These are phyloP conservation scores for Aphanomyces cochlioides DNA, from an alignment of 352 stramenopile species.

Conservation along the genomic window DNA sequence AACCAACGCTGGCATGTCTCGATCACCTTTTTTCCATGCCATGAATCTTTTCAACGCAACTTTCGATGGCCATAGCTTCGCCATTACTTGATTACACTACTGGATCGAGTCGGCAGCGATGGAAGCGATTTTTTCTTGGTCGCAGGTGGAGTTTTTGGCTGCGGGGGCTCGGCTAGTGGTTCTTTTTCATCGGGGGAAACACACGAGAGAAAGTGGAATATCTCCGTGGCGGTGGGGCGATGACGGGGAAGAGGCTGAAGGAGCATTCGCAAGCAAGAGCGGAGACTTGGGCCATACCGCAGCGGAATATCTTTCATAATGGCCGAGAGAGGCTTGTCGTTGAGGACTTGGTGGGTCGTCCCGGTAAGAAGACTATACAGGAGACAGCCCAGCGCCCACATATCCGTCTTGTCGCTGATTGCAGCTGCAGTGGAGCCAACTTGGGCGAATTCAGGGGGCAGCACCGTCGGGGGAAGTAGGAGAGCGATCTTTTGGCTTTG, in stretches of 20 bases:
- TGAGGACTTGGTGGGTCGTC: neutral
- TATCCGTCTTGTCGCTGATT: constrained; percentile 27
- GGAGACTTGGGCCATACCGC: constrained; percentile 25
- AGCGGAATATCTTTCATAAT: constrained; percentile 26
- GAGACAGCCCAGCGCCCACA: constrained; percentile 27
- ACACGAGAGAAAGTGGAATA: constrained; percentile 27
- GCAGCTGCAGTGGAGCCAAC: neutral
- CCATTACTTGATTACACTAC: neutral
- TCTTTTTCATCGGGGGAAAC: constrained; percentile 16
- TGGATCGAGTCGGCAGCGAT: constrained; percentile 5
- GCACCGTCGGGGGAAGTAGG: constrained; percentile 1
- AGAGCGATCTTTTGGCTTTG: neutral
- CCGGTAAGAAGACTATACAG: constrained; percentile 23
- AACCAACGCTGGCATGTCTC: too few relatives aligned
- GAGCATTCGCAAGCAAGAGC: constrained; percentile 26
- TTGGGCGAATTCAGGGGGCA: neutral
- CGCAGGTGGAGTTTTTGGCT: neutral
- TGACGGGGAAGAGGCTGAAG: constrained; percentile 14
- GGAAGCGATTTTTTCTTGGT: constrained; percentile 15
- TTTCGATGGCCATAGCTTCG: too few relatives aligned
- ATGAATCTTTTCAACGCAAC: too few relatives aligned
- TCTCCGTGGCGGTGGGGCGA: constrained; percentile 15
- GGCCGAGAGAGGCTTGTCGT: constrained; percentile 11
- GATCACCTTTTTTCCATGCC: too few relatives aligned
- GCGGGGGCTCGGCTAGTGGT: neutral